Base-by-base conservation (phyloP, 176 grass and related monocot genomes). In the Juncus inflexus region DNA sequence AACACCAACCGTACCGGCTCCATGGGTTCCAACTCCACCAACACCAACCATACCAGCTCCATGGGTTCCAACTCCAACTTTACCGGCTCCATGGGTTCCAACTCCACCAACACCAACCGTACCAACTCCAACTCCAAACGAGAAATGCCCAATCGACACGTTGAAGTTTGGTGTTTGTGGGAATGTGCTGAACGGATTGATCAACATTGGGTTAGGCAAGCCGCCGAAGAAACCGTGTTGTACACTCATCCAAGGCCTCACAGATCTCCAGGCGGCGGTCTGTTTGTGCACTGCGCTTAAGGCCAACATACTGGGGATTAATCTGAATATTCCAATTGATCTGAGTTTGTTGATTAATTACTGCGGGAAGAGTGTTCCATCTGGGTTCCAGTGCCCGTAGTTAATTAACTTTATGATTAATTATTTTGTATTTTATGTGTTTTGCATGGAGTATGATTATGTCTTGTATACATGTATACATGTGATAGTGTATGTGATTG, bases 281-380 rank as follows among this genome's bases (percentile, higher is more conserved):
- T 95, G 90, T 65, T 79, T 95, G 0, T 95, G 90, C 82, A 95
- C 90, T 1, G 90, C 74, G 0, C 76, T 95, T 0, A 62, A 58
- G 0, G 90, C 78, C 38, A 95, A 83, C 83, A 45, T 95, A 6
- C 79, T 95, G 1, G 90, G 90, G 41, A 80, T 95, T 76, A 76
- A 62, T 75, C 82, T 95, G 42, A 89, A 87, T 72, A 0, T 92
- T 2, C 81, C 81, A 59, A 83, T 92, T 70, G 64, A 82, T 66
- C 89, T 92, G 65, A 87, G 72, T 79, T 80, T 92, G 54, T 75
- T 92, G 75, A 5, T 94, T 78, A 94, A 94, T 78, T 95, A 89
- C 85, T 95, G 90, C 51, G 85, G 90, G 58, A 62, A 82, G 70
- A 10, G 35, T 7, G 79, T 81, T 3, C 90, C 90, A 3, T 5